phyloP scores from a whole-genome alignment of 2,329 filamentous ascomycete species.

The Pestalotiopsis sp. region DNA sequence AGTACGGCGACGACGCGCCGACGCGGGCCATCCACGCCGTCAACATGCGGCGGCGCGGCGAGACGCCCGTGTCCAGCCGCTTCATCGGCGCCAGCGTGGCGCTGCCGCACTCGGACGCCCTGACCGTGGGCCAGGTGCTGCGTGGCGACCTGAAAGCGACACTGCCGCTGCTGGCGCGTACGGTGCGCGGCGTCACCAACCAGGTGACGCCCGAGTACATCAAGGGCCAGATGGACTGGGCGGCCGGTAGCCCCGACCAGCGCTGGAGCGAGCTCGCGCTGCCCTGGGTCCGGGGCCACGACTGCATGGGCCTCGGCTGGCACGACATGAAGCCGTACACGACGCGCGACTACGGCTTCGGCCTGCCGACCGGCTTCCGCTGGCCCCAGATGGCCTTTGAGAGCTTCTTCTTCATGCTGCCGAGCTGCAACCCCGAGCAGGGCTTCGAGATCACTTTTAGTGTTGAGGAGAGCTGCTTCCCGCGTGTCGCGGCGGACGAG shows the following conservation, averaged over 20 bases:
- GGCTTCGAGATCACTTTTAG: slow-evolving; percentile 10
- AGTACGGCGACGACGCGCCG: not conserved
- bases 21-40: not conserved
- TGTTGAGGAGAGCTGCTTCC: slow-evolving; percentile 6
- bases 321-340: slow-evolving; percentile 7
- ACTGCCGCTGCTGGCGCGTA: slow-evolving; percentile 8
- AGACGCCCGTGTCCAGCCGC: not conserved
- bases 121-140: not conserved
- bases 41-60: not conserved
- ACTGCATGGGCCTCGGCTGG: slow-evolving; percentile 11
- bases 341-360: slow-evolving; percentile 9
- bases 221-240: slow-evolving; percentile 4
- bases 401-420: slow-evolving; percentile 12
- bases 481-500: slow-evolving; percentile 1
- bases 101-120: not conserved
- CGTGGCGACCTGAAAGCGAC: not conserved
- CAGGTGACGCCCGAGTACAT: slow-evolving; percentile 1
- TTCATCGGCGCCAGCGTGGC: not conserved
- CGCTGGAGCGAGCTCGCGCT: slow-evolving; percentile 8
- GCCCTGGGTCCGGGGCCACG: not conserved
- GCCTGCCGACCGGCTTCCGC: slow-evolving; percentile 1
- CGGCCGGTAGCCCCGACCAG: not conserved
- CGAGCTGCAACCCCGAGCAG: not conserved
- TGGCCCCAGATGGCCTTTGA: slow-evolving; percentile 12
- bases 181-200: not conserved